phyloP scores from a whole-genome alignment of 169 alveolate species.

The Theileria sp. region DNA sequence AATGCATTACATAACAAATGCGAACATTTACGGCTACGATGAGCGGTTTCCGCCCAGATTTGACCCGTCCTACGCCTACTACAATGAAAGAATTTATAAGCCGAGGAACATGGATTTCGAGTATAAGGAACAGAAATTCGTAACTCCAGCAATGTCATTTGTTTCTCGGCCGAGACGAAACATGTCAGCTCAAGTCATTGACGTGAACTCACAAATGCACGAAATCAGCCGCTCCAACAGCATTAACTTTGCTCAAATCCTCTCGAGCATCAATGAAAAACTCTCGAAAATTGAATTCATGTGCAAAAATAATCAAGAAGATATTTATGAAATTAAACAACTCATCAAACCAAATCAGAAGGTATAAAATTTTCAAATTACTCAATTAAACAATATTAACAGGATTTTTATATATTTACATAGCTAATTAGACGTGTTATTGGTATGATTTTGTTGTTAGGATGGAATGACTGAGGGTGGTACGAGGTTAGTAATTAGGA shows the following conservation, averaged over 20 bases:
- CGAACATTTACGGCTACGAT: conserved; percentile 47
- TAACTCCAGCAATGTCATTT: conserved; percentile 34
- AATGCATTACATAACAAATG: conserved; percentile 43
- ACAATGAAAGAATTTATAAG: background rate
- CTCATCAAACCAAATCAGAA: background rate
- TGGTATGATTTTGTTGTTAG: background rate
- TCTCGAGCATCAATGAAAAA: conserved; percentile 4
- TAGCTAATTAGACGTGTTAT: background rate
- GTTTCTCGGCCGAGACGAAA: conserved; percentile 10
- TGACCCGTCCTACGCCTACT: background rate
- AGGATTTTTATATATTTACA: no score
- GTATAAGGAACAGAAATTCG: conserved; percentile 2
- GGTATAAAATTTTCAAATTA: no score
- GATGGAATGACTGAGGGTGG: background rate
- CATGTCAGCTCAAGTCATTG: background rate
- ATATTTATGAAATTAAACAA: background rate
- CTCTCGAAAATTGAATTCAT: conserved; percentile 17
- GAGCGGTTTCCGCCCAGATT: conserved; percentile 17
- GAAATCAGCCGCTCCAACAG: background rate
- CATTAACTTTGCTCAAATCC: background rate
- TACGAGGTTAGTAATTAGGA: background rate
- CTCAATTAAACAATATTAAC: no score
- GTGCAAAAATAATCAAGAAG: conserved; percentile 12
- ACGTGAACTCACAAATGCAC: background rate
- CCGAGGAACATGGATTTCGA: background rate